Evolutionary conservation across 1,139 yeast species (phyloP).

Genomic region (Geotrichum australiense): DNA sequence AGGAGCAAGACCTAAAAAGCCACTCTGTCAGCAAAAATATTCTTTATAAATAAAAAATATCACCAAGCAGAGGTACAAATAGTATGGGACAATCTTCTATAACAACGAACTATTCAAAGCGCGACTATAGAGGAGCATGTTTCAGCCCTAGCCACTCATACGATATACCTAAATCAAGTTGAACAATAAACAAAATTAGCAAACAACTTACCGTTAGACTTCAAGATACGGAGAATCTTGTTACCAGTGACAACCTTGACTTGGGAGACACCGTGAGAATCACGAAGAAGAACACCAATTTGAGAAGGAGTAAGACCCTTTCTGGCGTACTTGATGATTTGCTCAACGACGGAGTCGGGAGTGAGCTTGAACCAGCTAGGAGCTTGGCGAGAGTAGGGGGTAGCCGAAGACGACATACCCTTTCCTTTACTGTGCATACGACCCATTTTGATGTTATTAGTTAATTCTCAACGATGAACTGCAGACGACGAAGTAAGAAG

Average conservation of each 20-base stretch:
- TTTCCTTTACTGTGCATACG: conserved; percentile 76
- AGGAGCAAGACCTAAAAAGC: conserved; percentile 69
- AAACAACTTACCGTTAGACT: conserved; percentile 74
- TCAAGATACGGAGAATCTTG: conserved; percentile 98
- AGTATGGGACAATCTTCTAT: conserved; percentile 15
- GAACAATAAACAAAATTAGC: not conserved
- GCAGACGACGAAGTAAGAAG: not conserved
- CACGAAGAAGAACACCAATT: conserved; percentile 99
- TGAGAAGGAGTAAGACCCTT: conserved; percentile 99
- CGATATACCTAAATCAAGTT: conserved; percentile 9
- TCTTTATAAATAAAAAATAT: conserved; percentile 19
- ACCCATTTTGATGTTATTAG: conserved; percentile 41
- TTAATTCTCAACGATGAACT: conserved; percentile 5
- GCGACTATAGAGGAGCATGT: conserved; percentile 6
- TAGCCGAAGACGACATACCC: conserved; percentile 98
- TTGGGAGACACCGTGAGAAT: conserved; percentile 99
- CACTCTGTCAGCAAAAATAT: conserved; percentile 34
- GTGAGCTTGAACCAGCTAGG: conserved; percentile 99
- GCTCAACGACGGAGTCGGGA: conserved; percentile 94
- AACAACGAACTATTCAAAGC: conserved; percentile 6
- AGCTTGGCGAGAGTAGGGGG: conserved; percentile 98
- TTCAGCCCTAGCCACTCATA: conserved; percentile 8
- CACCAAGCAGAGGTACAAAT: conserved; percentile 37
- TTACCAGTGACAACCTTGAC: conserved; percentile 95
- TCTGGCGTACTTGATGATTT: conserved; percentile 98